Percentiles rank a stretch among this genome's conserved stretches.
These are phyloP conservation scores for Exophiala sideris DNA, from an alignment of 2,329 filamentous ascomycete species.

Conservation along the genomic window DNA sequence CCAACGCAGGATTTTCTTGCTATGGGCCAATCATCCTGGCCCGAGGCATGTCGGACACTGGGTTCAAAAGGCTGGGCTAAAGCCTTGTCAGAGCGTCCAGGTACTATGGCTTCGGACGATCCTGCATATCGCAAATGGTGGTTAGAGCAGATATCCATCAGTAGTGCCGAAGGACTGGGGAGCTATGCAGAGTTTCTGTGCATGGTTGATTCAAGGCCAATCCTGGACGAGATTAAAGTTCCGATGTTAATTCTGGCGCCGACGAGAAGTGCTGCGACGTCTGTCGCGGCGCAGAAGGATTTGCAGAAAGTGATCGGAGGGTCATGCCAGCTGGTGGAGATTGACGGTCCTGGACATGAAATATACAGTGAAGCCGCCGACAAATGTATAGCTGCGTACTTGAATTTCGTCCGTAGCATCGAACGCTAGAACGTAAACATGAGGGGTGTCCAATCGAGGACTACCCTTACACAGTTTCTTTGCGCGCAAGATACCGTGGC, in stretches of 20 bases:
- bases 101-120: slow-evolving; percentile 11
- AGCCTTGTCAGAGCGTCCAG: slow-evolving; percentile 6
- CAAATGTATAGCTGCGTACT: slow-evolving; percentile 1
- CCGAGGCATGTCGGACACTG: slow-evolving; percentile 7
- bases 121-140: slow-evolving; percentile 13
- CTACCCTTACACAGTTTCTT: too few species aligned
- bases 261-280: slow-evolving; percentile 16
- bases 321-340: neutral
- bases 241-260: slow-evolving; percentile 15
- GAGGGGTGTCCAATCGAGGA: too few species aligned
- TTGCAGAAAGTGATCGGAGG: slow-evolving; percentile 6
- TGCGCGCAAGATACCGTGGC: too few species aligned
- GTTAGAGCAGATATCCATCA: slow-evolving; percentile 13
- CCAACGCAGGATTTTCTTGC: slow-evolving; percentile 6
- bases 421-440: neutral
- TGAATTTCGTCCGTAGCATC: neutral
- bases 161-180: slow-evolving; percentile 11
- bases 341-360: slow-evolving; percentile 14
- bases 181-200: slow-evolving; percentile 16
- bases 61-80: slow-evolving; percentile 9
- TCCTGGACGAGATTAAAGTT: slow-evolving; percentile 5
- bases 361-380: slow-evolving; percentile 13
- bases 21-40: slow-evolving; percentile 8
- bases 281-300: slow-evolving; percentile 7
- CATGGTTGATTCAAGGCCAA: slow-evolving; percentile 11